These are phyloP conservation scores for Fusarium multiceps DNA, from an alignment of 2,329 filamentous ascomycete genomes.

Conservation along the genomic window DNA sequence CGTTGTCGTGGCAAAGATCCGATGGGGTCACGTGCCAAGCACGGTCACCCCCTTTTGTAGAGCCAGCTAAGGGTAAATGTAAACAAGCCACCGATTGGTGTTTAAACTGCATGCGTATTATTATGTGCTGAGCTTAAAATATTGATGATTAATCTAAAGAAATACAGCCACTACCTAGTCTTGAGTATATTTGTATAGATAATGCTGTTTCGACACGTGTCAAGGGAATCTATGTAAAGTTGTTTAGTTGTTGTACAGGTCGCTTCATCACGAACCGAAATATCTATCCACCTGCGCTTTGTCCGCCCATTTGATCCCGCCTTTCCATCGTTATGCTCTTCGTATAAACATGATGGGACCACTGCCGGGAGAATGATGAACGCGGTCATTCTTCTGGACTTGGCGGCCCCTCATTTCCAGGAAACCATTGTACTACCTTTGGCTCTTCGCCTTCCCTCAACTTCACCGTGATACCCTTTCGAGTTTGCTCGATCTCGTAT, in stretches of 20 bases:
- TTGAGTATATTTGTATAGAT: neutral
- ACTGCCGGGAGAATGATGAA: neutral
- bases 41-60: slow-evolving; percentile 11
- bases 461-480: slow-evolving; percentile 56
- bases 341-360: neutral
- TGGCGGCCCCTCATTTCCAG: slow-evolving; percentile 1
- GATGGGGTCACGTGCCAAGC: slow-evolving; percentile 23
- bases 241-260: slow-evolving; percentile 37
- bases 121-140: neutral
- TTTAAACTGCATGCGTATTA: neutral
- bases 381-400: slow-evolving; percentile 10
- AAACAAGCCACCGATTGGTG: neutral
- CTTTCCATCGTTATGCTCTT: neutral
- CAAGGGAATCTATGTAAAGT: slow-evolving; percentile 40
- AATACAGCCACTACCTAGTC: slow-evolving; percentile 11
- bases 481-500: slow-evolving; percentile 70
- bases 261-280: slow-evolving; percentile 20
- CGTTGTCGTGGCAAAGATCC: slow-evolving; percentile 22
- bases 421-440: neutral
- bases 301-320: slow-evolving; percentile 9
- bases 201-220: slow-evolving; percentile 33
- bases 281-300: slow-evolving; percentile 21
- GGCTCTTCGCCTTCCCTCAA: slow-evolving; percentile 55
- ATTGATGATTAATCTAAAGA: slow-evolving; percentile 23
- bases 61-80: neutral